Percentiles rank a stretch among this genome's conserved stretches.
phyloP scores from a whole-genome alignment of 148 eudicot species.

The Chenopodium suecicum region DNA sequence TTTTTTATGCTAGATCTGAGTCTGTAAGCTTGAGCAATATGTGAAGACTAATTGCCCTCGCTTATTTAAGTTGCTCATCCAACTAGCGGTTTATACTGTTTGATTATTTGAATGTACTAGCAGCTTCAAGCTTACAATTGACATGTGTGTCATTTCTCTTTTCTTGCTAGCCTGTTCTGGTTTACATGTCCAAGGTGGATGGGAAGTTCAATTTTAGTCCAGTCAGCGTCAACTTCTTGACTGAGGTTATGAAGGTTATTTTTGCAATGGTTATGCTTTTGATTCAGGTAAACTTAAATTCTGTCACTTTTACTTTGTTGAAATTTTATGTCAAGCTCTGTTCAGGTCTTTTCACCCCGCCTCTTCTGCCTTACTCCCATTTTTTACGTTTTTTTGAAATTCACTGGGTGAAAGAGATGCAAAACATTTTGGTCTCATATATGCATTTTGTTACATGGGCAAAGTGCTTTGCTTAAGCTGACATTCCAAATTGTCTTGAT shows the following conservation, averaged over 20 bases:
- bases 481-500: not conserved
- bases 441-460: not conserved
- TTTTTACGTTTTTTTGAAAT: not conserved
- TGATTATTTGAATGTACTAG: not conserved
- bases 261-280: slow-evolving; percentile 77
- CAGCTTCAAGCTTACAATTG: not conserved
- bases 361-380: not conserved
- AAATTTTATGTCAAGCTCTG: not conserved
- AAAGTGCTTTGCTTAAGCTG: not conserved
- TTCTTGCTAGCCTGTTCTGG: slow-evolving; percentile 66
- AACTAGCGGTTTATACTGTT: not conserved
- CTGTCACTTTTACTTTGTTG: not conserved
- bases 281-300: slow-evolving; percentile 48
- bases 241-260: slow-evolving; percentile 60
- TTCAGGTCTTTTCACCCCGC: not conserved
- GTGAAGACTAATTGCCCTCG: too few relatives aligned
- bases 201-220: slow-evolving; percentile 80
- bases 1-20: not conserved
- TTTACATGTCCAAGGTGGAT: slow-evolving; percentile 85
- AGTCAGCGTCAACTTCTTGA: slow-evolving; percentile 78
- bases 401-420: not conserved
- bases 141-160: not conserved
- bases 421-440: not conserved
- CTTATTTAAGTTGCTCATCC: not conserved
- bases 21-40: not conserved